Base-by-base conservation (phyloP, 2,329 filamentous ascomycete species). In the Colletotrichum spinosum region DNA sequence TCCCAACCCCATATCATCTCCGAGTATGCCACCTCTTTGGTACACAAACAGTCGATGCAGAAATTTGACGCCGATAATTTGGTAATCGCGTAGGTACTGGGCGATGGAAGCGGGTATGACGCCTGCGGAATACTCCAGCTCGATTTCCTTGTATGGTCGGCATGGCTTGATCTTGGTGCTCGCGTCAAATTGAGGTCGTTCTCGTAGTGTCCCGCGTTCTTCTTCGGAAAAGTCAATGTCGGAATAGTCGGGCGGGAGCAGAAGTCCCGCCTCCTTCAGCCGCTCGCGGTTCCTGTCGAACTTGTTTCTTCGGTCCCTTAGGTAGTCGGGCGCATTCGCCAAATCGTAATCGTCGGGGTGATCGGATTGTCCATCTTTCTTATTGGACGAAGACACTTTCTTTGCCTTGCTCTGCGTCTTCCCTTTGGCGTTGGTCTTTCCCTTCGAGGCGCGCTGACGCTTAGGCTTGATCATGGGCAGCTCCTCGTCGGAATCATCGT, bases 1-100 rank as follows among this genome's bases (percentile, higher is more conserved):
- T 1, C 96, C 96, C 38, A 99, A 79, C 17, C 96, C 96, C 96
- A 99, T 99, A 73, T 99, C 96, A 74, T 99, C 96, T 3, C 95
- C 94, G 0, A 99, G 84, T 25, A 99, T 92, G 2, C 92, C 93
- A 1, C 96, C 96, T 70, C 90, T 91, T 73, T 99, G 96, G 69
- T 93, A 95, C 4, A 97, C 91, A 74, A 98, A 98, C 25, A 92
- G 86, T 65, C 92, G 87, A 74, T 98, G 94, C 8, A 99, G 83
- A 72, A 97, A 98, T 38, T 87, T 85, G 12, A 91, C 92, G 6
- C 96, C 96, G 35, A 92, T 86, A 2, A 98, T 84, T 76, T 99
- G 96, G 72, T 99, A 99, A 68, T 94, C 92, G 65, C 96, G 89
- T 53, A 99, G 82, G 79, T 96, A 97, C 74, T 96, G 94, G 0